Evolutionary conservation across 371 early-diverging fungal species (phyloP), one percentile per base, ranked within the genome.

Genomic region (Dinochytrium kinnereticum): DNA sequence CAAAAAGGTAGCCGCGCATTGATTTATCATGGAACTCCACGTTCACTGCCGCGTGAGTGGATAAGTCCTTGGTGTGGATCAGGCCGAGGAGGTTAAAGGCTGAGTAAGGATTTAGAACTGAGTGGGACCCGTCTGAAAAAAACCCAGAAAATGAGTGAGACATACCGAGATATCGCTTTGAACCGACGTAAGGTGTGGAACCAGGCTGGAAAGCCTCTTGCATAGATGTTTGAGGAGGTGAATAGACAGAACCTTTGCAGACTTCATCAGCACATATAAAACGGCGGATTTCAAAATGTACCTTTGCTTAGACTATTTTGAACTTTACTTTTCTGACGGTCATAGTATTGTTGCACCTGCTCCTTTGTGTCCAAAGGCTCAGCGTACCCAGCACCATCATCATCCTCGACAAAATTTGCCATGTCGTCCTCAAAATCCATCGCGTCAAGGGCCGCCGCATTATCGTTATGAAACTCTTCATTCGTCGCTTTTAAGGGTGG

Each of bases 21-120:
- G 91, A 82, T 72, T 93, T 90, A 84, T 97, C 96, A 76, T 94
- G 92, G 69, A 93, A 95, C 59, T 93, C 93, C 1, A 97, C 92
- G 72, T 92, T 90, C 39, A 97, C 79, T 1, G 92, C 90, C 1
- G 90, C 87, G 76, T 91, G 89, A 0, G 87, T 80, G 15, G 66
- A 89, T 72, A 93, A 91, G 38, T 85, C 85, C 40, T 94, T 88
- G 5, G 91, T 84, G 24, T 88, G 86, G n/a, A 97, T 88, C 2
- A 86, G 81, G 15, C 97, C 97, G 37, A 92, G 71, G 76, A 93
- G 79, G 71, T 94, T 94, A 81, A 92, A 95, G 1, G 93, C 94
- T 84, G 26, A 69, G n/a, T n/a, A 24, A 38, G 40, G n/a, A 15
- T 21, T 51, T 44, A 33, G 34, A 34, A 76, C 17, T 77, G 49